Conservation (phyloP, 306 rosid species). For the Prunus padus region DNA sequence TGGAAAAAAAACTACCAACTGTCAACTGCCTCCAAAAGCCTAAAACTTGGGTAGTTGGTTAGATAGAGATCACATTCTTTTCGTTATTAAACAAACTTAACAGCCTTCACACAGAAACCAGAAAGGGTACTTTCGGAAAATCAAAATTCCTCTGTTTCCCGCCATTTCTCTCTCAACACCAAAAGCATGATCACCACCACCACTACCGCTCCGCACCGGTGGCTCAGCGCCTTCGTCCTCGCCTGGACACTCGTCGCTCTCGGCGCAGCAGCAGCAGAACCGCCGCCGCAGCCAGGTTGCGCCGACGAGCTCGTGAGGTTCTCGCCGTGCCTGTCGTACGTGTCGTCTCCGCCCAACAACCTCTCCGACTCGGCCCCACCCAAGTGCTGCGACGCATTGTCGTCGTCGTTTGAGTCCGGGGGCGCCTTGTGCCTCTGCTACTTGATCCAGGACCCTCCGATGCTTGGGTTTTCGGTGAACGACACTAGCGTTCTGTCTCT, state of each 20-base stretch:
- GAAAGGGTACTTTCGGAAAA: not conserved
- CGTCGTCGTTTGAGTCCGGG: slow-evolving; percentile 26
- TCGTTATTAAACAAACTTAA: not conserved
- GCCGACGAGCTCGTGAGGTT: slow-evolving; percentile 44
- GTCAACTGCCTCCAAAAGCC: not conserved
- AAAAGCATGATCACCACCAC: slow-evolving; percentile 12
- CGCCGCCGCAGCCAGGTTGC: slow-evolving; percentile 26
- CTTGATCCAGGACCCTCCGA: slow-evolving; percentile 47
- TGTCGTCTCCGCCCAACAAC: slow-evolving; percentile 67
- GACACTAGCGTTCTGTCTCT: slow-evolving; percentile 53
- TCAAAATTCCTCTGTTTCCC: not conserved
- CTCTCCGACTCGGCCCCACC: slow-evolving; percentile 42
- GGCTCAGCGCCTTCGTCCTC: slow-evolving; percentile 1
- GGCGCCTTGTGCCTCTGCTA: slow-evolving; percentile 55
- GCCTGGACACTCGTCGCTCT: not conserved
- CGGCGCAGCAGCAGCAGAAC: not conserved
- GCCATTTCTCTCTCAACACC: not conserved
- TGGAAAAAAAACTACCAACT: not conserved
- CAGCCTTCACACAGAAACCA: not conserved
- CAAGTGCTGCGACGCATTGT: slow-evolving; percentile 56
- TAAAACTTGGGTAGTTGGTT: not conserved
- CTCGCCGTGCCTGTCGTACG: slow-evolving; percentile 63
- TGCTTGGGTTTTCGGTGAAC: slow-evolving; percentile 70
- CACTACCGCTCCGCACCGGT: not conserved
- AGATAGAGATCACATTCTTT: not conserved